Evolutionary conservation across 2,329 filamentous ascomycete genomes (phyloP), one percentile per base, ranked within the genome.

Genomic region (Whalleya microplaca): DNA sequence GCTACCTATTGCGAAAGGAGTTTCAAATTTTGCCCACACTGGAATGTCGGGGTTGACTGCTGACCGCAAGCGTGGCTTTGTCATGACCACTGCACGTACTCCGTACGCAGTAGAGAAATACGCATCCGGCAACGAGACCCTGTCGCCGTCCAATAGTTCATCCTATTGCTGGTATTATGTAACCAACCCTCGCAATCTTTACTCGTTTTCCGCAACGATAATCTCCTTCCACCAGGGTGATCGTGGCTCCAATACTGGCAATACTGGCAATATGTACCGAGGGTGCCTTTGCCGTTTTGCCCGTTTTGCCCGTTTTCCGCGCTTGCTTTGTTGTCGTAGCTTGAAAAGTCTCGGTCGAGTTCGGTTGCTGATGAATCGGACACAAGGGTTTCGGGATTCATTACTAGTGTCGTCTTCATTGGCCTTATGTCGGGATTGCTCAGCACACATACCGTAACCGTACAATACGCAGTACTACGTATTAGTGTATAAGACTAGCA

Each of bases 21-120:
- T 45, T 20, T 27, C 27, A 23, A 41, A 46, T 29, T 27, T 32
- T 43, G 59, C 57, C 59, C 59, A 64, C 53, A 37, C 58, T 60
- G 55, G 59, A 65, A 64, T 59, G 61, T 63, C 59, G 61, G 63
- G 45, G 41, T 62, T 64, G 54, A 59, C 61, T 63, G 63, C 58
- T 65, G 63, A 65, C 63, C 63, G 61, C 48, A 18, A 51, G 48
- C 58, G 63, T 64, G 61, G 63, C 61, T 63, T 58, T 56, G 60
- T 58, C 54, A 55, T 62, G 58, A 61, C 18, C 56, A 59, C 56
- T 48, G 46, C 54, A 54, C 56, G 41, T 54, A 51, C 27, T 27
- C 4, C 4, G 21, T 27, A 53, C 27, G 41, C 40, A 48, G 32
- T 47, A 47, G 14, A 12, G 46, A 41, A 14, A 46, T 41, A 53